A percentile compares a stretch with the other conserved stretches of the same genome.
phyloP scores from a whole-genome alignment of 2,329 filamentous ascomycete genomes.

The Cladophialophora psammophila region DNA sequence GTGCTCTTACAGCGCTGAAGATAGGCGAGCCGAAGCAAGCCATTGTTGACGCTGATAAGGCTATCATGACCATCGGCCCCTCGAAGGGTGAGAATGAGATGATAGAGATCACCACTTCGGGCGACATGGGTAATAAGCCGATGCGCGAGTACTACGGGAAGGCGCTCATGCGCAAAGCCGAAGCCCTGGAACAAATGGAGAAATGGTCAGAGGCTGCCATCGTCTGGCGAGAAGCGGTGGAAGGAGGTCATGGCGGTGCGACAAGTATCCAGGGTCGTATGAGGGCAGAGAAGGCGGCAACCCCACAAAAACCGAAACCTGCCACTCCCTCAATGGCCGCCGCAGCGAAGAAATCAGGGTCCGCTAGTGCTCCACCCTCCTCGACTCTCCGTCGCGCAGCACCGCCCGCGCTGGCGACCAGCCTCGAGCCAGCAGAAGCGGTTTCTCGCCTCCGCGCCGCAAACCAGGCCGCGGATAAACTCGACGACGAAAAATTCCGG shows the following conservation, averaged over 20 bases:
- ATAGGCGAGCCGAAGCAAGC: slow-evolving; percentile 90
- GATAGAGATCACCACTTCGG: slow-evolving; percentile 70
- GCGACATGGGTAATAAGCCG: slow-evolving; percentile 71
- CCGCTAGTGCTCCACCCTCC: slow-evolving; percentile 33
- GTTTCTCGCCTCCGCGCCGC: slow-evolving; percentile 82
- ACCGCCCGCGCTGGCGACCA: slow-evolving; percentile 41
- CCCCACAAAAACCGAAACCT: slow-evolving; percentile 56
- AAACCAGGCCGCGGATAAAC: slow-evolving; percentile 82
- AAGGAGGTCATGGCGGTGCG: slow-evolving; percentile 83
- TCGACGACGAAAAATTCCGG: slow-evolving; percentile 92
- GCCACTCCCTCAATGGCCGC: slow-evolving; percentile 33
- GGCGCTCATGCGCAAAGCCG: slow-evolving; percentile 90
- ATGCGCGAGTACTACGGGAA: slow-evolving; percentile 96
- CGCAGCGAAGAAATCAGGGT: slow-evolving; percentile 69
- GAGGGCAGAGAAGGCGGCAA: slow-evolving; percentile 86
- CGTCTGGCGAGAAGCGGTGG: slow-evolving; percentile 83
- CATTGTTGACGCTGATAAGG: slow-evolving; percentile 81
- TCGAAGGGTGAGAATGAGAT: slow-evolving; percentile 79
- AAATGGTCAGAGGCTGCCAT: slow-evolving; percentile 84
- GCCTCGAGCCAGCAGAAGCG: slow-evolving; percentile 65
- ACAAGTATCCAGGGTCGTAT: slow-evolving; percentile 85
- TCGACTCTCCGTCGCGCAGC: slow-evolving; percentile 4
- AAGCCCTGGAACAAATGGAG: slow-evolving; percentile 94
- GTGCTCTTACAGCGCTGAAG: slow-evolving; percentile 87
- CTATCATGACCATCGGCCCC: slow-evolving; percentile 79